Conservation (phyloP, 371 early-diverging fungal species). For the Nematocida displodere region DNA sequence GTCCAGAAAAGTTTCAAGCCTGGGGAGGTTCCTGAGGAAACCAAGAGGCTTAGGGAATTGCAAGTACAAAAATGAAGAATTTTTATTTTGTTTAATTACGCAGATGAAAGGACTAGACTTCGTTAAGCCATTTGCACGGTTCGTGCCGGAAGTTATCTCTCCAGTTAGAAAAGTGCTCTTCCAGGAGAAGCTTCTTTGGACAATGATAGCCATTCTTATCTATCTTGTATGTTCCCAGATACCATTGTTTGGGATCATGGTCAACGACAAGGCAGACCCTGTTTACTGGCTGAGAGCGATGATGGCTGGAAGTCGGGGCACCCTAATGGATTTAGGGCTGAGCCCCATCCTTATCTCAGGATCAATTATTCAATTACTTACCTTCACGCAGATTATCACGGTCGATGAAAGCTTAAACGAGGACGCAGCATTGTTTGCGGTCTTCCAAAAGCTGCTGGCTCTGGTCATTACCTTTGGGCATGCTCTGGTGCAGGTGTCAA, state of each 20-base stretch:
- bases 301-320: conserved; percentile 96
- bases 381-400: conserved; percentile 85
- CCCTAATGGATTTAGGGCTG: conserved; percentile 98
- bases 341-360: conserved; percentile 96
- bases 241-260: conserved; percentile 97
- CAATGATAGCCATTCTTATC: conserved; percentile 87
- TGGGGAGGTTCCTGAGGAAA: not conserved
- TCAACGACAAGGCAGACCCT: conserved; percentile 74
- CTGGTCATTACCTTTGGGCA: conserved; percentile 88
- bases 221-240: conserved; percentile 97
- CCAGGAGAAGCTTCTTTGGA: conserved; percentile 95
- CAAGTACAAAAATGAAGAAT: conserved; percentile 15
- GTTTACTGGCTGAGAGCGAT: conserved; percentile 98
- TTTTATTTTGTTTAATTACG: conserved; percentile 67
- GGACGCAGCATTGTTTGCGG: conserved; percentile 90
- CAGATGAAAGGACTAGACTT: conserved; percentile 76
- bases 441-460: conserved; percentile 77
- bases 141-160: conserved; percentile 88
- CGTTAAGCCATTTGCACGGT: conserved; percentile 90
- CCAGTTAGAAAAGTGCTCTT: conserved; percentile 93
- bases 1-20: conserved; percentile 33
- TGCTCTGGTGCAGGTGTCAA: conserved; percentile 87
- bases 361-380: conserved; percentile 95
- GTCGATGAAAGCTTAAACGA: conserved; percentile 94
- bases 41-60: not conserved